Percentiles rank a stretch among this genome's conserved stretches.
Evolutionary conservation across 177 flowering plant genomes (phyloP).

Genomic region (Vitis hybrid): DNA sequence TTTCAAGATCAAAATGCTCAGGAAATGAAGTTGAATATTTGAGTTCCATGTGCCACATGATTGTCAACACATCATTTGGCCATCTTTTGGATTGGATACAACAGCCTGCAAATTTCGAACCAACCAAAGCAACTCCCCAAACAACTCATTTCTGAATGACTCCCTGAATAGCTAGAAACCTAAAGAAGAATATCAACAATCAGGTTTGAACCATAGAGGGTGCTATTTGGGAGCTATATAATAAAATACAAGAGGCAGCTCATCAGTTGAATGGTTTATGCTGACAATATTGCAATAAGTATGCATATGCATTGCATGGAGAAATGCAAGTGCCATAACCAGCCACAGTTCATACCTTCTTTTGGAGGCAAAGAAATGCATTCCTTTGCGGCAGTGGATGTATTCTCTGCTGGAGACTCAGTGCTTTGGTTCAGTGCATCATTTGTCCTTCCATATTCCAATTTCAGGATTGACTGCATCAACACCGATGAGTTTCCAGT

Average conservation of each 20-base stretch:
- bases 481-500: conserved; percentile 18
- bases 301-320: neutral
- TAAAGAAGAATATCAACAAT: neutral
- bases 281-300: neutral
- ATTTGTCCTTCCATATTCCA: conserved; percentile 23
- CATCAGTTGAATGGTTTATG: neutral
- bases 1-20: too few relatives aligned
- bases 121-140: neutral
- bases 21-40: too few relatives aligned
- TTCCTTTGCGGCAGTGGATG: conserved; percentile 15
- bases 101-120: neutral
- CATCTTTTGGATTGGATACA: neutral
- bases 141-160: neutral
- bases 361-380: conserved; percentile 7
- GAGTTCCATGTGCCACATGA: neutral
- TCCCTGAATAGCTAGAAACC: too few relatives aligned
- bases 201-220: neutral
- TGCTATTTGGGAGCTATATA: neutral
- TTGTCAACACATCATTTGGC: neutral
- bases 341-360: conserved; percentile 28
- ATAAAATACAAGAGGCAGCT: neutral
- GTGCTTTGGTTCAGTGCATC: conserved; percentile 16
- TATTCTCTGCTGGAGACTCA: conserved; percentile 18
- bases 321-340: neutral
- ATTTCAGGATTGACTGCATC: conserved; percentile 10